Evolutionary conservation across 2,329 filamentous ascomycete species (phyloP), one percentile per base, ranked within the genome.

Genomic region (Acrocalymma vagum): DNA sequence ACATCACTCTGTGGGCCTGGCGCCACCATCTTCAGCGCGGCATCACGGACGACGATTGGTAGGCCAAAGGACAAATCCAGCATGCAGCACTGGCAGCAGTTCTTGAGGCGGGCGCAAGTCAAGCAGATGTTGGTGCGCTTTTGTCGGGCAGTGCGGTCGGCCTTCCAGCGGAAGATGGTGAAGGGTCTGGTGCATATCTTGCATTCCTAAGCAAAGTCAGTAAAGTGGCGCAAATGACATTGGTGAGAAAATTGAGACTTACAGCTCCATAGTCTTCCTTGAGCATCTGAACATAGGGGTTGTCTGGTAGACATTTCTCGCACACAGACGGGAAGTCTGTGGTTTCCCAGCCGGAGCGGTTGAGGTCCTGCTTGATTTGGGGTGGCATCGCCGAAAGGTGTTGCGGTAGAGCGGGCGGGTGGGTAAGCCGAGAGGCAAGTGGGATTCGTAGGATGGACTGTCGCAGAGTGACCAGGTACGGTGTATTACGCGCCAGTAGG

Each of bases 81-180:
- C 90, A 97, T 97, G 77, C 94, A 99, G 74, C 87, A 93, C 76
- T 99, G 94, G 66, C 94, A 99, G 77, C 94, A 97, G 76, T 99
- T 99, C 75, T 99, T 99, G 55, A 97, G 80, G 29, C 94, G 88
- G 15, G 94, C 93, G 77, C 94, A 99, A 26, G 94, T 99, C 16
- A 99, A 79, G 71, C 94, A 99, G 62, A 97, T 95, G 61, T 90
- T 95, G 38, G 93, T 97, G 55, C 89, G 86, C 74, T 95, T 96
- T 70, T 93, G 92, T 48, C 92, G 88, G 17, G 91, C 85, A 3
- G 92, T 94, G 42, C 94, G 89, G 69, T 95, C 92, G 51, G 89
- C 86, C 60, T 93, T 93, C 93, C 93, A 99, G 60, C 86, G 84
- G 70, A 99, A 99, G 38, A 97, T 82, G 17, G 94, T 97, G 65